Percentiles rank a stretch among this genome's conserved stretches.
phyloP scores from a whole-genome alignment of 2,329 filamentous ascomycete species.

The Trichocomaceae sp. region DNA sequence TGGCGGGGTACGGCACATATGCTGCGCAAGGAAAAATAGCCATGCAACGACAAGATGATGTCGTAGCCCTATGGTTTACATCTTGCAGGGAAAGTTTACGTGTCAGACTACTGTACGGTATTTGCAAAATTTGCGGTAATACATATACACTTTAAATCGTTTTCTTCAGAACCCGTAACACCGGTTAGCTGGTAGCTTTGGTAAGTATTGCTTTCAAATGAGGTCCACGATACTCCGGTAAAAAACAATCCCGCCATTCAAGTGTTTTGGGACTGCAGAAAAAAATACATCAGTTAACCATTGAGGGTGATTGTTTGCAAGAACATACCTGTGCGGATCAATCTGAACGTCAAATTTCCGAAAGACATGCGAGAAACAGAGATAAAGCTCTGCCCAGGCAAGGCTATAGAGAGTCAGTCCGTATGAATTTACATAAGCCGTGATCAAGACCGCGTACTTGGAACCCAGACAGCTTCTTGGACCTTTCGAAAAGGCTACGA shows the following conservation, averaged over 20 bases:
- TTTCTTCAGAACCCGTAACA: too few species aligned
- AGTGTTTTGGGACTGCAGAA: background rate
- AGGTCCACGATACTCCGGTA: constrained; percentile 9
- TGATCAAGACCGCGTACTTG: constrained; percentile 15
- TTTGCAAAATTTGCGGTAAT: too few species aligned
- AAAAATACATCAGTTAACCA: background rate
- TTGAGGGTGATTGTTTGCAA: background rate
- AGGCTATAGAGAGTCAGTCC: background rate
- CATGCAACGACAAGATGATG: too few species aligned
- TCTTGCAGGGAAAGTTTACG: too few species aligned
- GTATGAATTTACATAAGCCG: too few species aligned
- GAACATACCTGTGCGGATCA: constrained; percentile 6
- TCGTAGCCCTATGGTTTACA: too few species aligned
- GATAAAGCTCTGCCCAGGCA: constrained; percentile 12
- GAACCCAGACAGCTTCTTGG: constrained; percentile 35
- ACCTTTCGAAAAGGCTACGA: constrained; percentile 42
- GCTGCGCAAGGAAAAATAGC: too few species aligned
- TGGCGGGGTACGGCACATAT: too few species aligned
- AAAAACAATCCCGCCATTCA: constrained; percentile 11
- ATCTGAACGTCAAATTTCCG: constrained; percentile 7
- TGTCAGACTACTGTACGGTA: too few species aligned
- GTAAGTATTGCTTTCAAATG: constrained; percentile 9
- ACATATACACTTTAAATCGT: too few species aligned
- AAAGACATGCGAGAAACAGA: constrained; percentile 9
- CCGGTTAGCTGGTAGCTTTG: too few species aligned